These are phyloP conservation scores for Glycine soja DNA, from an alignment of 306 rosid species.

Conservation along the genomic window DNA sequence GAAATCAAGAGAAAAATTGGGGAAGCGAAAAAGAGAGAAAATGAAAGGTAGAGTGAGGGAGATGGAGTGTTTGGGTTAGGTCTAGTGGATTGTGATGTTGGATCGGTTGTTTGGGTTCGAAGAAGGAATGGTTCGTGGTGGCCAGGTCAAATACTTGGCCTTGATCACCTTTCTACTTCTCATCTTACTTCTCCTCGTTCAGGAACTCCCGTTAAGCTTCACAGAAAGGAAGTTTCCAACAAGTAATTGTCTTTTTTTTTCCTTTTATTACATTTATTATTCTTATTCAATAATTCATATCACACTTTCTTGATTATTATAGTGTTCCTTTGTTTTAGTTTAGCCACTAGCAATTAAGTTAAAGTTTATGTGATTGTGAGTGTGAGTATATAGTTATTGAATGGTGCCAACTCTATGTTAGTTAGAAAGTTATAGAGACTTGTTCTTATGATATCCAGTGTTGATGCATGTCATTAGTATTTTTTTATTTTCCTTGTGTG, in stretches of 20 bases:
- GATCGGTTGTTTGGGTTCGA: constrained; percentile 63
- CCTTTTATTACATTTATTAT: not conserved
- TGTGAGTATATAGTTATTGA: not conserved
- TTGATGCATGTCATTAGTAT: not conserved
- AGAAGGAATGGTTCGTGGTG: constrained; percentile 64
- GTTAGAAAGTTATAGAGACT: not conserved
- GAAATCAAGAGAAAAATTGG: constrained; percentile 39
- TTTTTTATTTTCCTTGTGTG: constrained; percentile 29
- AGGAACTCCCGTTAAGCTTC: constrained; percentile 64
- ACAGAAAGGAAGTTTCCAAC: constrained; percentile 59
- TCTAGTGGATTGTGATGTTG: constrained; percentile 52
- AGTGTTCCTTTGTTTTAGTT: constrained; percentile 1
- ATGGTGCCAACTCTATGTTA: not conserved
- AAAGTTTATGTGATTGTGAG: constrained; percentile 9
- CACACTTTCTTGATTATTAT: not conserved
- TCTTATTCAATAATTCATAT: not conserved
- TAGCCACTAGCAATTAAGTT: constrained; percentile 10
- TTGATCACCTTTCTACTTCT: constrained; percentile 49
- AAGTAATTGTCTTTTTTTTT: constrained; percentile 41
- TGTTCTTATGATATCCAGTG: not conserved
- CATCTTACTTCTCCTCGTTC: constrained; percentile 61
- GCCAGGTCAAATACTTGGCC: constrained; percentile 61
- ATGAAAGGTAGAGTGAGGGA: constrained; percentile 29
- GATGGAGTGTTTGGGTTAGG: constrained; percentile 52
- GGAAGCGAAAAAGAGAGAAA: constrained; percentile 52